These are phyloP conservation scores for Salix koriyanagi DNA, from an alignment of 345 rosid genomes.

Conservation along the genomic window DNA sequence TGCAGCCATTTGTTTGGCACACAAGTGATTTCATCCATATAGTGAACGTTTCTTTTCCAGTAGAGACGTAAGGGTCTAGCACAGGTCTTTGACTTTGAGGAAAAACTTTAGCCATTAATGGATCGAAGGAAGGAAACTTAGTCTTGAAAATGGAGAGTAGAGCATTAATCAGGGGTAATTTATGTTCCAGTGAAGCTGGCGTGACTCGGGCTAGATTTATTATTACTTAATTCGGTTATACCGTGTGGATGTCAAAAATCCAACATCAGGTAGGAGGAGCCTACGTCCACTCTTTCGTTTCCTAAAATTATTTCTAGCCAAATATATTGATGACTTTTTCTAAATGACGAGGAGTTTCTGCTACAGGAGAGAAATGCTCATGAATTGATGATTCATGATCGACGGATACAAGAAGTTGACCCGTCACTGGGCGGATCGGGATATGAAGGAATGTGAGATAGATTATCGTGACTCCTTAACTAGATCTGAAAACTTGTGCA, in stretches of 20 bases:
- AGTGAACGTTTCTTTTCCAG: constrained; percentile 29
- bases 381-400: no score
- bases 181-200: background rate
- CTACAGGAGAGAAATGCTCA: no score
- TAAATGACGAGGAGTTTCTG: no score
- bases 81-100: constrained; percentile 8
- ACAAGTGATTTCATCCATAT: constrained; percentile 55
- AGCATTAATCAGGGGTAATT: background rate
- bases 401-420: no score
- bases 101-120: constrained; percentile 24
- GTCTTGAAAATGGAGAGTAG: background rate
- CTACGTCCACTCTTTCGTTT: no score
- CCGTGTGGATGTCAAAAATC: background rate
- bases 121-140: background rate
- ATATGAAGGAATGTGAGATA: no score
- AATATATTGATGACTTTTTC: no score
- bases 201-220: background rate
- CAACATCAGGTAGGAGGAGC: no score
- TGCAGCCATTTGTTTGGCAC: constrained; percentile 43
- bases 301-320: no score
- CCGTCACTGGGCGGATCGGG: no score
- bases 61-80: constrained; percentile 15
- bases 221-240: background rate
- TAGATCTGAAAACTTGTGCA: no score
- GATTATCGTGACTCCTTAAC: no score